Conservation (phyloP, 148 eudicot genomes). For the Fallopia convolvulus region DNA sequence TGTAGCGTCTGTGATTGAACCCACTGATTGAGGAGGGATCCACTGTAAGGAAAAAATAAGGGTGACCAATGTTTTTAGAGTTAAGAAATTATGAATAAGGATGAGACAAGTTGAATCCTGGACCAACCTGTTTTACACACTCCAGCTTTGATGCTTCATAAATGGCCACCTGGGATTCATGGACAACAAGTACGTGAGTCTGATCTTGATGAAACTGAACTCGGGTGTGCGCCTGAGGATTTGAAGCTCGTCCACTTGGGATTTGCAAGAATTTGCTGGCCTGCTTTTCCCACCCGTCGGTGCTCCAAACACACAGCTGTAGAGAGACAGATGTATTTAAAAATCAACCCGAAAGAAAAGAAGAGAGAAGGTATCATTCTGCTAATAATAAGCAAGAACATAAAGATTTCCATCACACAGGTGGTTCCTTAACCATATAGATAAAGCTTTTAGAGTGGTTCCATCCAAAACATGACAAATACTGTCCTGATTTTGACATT, state of each 20-base stretch:
- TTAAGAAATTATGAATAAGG: neutral
- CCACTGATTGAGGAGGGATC: slow-evolving; percentile 30
- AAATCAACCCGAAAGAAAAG: neutral
- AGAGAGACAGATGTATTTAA: neutral
- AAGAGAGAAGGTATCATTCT: neutral
- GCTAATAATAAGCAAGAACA: slow-evolving; percentile 3
- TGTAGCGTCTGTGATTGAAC: slow-evolving; percentile 52
- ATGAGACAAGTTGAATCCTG: neutral
- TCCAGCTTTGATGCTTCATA: slow-evolving; percentile 53
- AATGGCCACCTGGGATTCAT: slow-evolving; percentile 59
- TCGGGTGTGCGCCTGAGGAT: slow-evolving; percentile 40
- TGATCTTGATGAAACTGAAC: slow-evolving; percentile 61
- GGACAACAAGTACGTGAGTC: slow-evolving; percentile 49
- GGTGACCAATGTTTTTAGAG: neutral
- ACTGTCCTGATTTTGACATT: neutral
- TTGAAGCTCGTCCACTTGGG: slow-evolving; percentile 32
- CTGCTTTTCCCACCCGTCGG: slow-evolving; percentile 51
- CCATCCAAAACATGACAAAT: neutral
- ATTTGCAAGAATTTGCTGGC: slow-evolving; percentile 41
- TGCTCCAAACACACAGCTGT: slow-evolving; percentile 57
- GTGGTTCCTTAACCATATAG: neutral
- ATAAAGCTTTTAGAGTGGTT: neutral
- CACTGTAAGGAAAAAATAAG: slow-evolving; percentile 30
- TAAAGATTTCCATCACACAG: neutral
- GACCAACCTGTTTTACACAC: slow-evolving; percentile 44